Base-by-base conservation (phyloP, 1,139 yeast genomes). In the Zygoascus hellenicus region DNA sequence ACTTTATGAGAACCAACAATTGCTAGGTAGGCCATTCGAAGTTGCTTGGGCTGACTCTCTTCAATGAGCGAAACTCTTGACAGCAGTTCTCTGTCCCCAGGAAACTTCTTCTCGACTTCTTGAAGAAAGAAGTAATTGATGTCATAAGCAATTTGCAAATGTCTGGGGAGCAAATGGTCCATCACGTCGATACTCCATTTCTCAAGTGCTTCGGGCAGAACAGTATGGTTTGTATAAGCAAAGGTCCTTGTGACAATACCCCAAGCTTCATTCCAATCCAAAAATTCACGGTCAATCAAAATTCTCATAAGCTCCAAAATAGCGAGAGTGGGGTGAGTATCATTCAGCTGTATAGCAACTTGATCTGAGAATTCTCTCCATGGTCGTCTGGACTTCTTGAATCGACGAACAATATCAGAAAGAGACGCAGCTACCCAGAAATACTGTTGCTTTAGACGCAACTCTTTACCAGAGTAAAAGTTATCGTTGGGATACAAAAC, bases 351-450 rank as follows among this genome's bases (percentile, higher is more conserved):
- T 63, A 89, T 89, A 40, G 96, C 96, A 52, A 86, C 79, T 62
- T 83, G 83, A 51, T 86, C 94, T 31, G 96, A 79, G 65, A 89
- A 85, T 62, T 83, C 88, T 39, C 73, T 63, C 95, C 96, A 89
- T 46, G 88, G 77, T 61, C 83, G 78, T 60, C 80, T 80, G 47
- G 81, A 68, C 70, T 89, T 89, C 66, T 88, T 83, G 71, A 86
- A 89, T 61, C 97, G 79, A 64, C 97, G 83, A 43, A 89, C 80
- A 59, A 90, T 89, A 65, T 90, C 97, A 60, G 85, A 89, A 55
- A 90, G 75, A 9, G 96, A 86, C 41, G 97, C 97, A 45, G 95
- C 83, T 48, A 90, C 96, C 97, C 97, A 90, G 68, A 90, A 90
- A 69, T 87, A 90, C 68, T 90, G 97, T 70, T 90, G 97, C 68